Evolutionary conservation across 768 basidiomycete genomes (phyloP), one percentile per base, ranked within the genome.

Genomic region (Omphalotus guepiniiformis): DNA sequence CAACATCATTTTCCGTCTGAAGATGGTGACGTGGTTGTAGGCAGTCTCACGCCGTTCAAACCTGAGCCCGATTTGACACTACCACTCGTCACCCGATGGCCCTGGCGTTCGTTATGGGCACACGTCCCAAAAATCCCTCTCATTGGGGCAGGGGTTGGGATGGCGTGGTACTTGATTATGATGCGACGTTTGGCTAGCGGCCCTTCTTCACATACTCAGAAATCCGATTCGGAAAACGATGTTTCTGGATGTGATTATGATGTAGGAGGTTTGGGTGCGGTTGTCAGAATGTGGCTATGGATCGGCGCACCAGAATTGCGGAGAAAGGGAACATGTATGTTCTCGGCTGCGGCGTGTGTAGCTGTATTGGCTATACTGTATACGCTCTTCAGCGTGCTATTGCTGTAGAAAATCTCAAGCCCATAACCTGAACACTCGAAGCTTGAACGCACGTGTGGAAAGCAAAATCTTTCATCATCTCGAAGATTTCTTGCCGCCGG

Each of bases 161-260:
- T 81, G 62, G 78, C 85, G 3, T 90, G 88, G 88, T 85, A 90
- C 62, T 59, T 62, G 15, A 67, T 85, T 16, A 67, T 68, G 52
- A 78, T 93, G 60, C 71, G 81, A 47, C 61, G 65, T 23, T 57
- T 85, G 25, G 73, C 82, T 9, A 36, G 35, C 12, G 23, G 6
- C 11, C 25, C 6, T 25, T 26, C 4, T 11, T 2, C 19, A 21
- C 29, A 19, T 11, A 36, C 49, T 43, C 46, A 11, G 26, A 26
- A 25, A 26, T 32, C 44, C 12, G 19, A 47, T 38, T 26, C 7
- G 7, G 21, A 15, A 15, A 37, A 37, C 47, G 28, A 40, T 9
- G 50, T 48, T 22, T 39, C 37, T 6, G 53, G 47, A 13, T 55
- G 61, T 8, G 52, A 65, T 30, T 66, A 64, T 54, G 43, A 37